phyloP scores from a whole-genome alignment of 2,329 filamentous ascomycete genomes.

The Trichophyton verrucosum region DNA sequence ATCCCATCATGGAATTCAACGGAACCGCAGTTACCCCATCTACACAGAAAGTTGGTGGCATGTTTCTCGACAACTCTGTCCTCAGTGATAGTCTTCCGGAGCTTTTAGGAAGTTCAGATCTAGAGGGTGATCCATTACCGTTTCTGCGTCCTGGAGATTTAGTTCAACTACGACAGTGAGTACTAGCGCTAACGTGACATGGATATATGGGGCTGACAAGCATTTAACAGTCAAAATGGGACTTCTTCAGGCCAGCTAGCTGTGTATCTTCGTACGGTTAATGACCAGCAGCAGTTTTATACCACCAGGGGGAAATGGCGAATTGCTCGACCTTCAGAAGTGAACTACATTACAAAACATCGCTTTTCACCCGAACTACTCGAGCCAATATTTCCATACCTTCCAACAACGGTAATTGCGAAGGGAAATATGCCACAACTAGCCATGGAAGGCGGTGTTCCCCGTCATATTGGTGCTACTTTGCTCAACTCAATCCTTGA shows the following conservation, averaged over 20 bases:
- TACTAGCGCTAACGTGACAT: background rate
- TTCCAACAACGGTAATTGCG: constrained; percentile 31
- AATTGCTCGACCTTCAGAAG: constrained; percentile 22
- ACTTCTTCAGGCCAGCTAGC: constrained; percentile 21
- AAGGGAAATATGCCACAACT: constrained; percentile 23
- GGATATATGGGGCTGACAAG: constrained; percentile 11
- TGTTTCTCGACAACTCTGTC: constrained; percentile 11
- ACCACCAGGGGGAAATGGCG: constrained; percentile 34
- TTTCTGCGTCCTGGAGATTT: constrained; percentile 32
- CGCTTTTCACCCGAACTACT: constrained; percentile 38
- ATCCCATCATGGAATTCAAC: background rate
- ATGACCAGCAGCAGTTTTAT: constrained; percentile 34
- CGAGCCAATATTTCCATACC: constrained; percentile 37
- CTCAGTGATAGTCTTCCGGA: constrained; percentile 6
- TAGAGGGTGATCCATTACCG: constrained; percentile 20
- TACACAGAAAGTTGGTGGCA: constrained; percentile 7
- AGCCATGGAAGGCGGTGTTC: constrained; percentile 31
- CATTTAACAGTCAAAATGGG: constrained; percentile 9
- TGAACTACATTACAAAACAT: constrained; percentile 39
- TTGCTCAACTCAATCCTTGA: constrained; percentile 25
- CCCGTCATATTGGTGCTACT: constrained; percentile 25
- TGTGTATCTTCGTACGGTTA: constrained; percentile 31
- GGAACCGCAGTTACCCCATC: background rate
- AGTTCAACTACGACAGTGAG: constrained; percentile 26
- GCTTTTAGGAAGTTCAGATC: constrained; percentile 1